These are phyloP conservation scores for Pseudoneurospora amorphoporcata DNA, from an alignment of 495 filamentous ascomycete genomes.

Conservation along the genomic window DNA sequence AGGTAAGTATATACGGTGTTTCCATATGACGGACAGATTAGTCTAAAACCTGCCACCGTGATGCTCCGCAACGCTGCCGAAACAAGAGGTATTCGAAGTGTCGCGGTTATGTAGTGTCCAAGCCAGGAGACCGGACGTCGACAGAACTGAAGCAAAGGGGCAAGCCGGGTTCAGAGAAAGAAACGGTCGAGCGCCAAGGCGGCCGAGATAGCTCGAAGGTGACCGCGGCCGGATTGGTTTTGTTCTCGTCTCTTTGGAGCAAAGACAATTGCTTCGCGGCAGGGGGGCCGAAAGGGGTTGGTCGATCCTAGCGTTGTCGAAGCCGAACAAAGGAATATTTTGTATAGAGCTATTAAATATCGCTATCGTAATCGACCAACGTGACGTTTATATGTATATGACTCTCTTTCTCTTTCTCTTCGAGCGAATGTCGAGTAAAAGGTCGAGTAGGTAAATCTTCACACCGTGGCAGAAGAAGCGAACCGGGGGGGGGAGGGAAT, in stretches of 20 bases:
- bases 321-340: slow-evolving; percentile 14
- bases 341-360: slow-evolving; percentile 17
- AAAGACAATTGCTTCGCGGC: slow-evolving; percentile 12
- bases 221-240: neutral
- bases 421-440: slow-evolving; percentile 19
- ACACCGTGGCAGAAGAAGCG: neutral
- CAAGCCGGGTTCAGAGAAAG: slow-evolving; percentile 16
- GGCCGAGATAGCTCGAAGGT: neutral
- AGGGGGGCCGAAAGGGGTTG: slow-evolving; percentile 9
- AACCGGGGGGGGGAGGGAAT: neutral
- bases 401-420: neutral
- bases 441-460: slow-evolving; percentile 1
- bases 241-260: slow-evolving; percentile 2
- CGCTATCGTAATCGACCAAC: slow-evolving; percentile 13
- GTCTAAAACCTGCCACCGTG: neutral
- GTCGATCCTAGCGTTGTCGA: neutral
- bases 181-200: slow-evolving; percentile 15
- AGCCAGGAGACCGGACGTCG: neutral
- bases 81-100: neutral
- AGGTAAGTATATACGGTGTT: neutral
- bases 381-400: neutral
- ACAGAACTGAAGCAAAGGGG: slow-evolving; percentile 1
- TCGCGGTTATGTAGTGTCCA: neutral
- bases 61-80: neutral
- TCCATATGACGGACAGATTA: neutral